Conservation (phyloP, 2,329 filamentous ascomycete species). For the Coniella lustricola region DNA sequence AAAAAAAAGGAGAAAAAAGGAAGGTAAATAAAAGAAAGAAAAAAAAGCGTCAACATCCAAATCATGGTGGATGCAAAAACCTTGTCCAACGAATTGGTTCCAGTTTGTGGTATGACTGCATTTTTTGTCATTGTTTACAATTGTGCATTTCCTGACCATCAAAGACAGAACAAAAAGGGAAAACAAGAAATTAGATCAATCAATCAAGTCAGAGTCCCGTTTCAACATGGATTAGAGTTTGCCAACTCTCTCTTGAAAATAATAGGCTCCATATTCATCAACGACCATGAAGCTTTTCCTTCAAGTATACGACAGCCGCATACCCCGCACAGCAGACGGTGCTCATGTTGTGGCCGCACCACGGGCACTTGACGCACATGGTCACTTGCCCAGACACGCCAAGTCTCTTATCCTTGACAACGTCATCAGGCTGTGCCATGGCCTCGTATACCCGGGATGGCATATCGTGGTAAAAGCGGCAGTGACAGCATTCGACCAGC, state of each 20-base stretch:
- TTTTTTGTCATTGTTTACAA: background rate
- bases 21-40: too few relatives aligned
- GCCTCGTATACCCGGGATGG: slow-evolving; percentile 57
- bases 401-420: slow-evolving; percentile 43
- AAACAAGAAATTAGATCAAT: too few relatives aligned
- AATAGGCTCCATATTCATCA: background rate
- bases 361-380: slow-evolving; percentile 60
- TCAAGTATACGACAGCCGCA: slow-evolving; percentile 58
- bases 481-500: slow-evolving; percentile 59
- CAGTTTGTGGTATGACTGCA: background rate
- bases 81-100: background rate
- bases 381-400: slow-evolving; percentile 51
- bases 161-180: too few relatives aligned
- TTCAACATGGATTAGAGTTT: background rate
- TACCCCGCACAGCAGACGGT: slow-evolving; percentile 63
- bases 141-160: background rate
- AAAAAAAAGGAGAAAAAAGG: background rate
- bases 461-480: slow-evolving; percentile 60
- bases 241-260: background rate
- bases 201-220: too few relatives aligned
- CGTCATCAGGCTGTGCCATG: slow-evolving; percentile 52
- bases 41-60: background rate
- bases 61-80: background rate
- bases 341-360: slow-evolving; percentile 66
- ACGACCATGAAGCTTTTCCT: slow-evolving; percentile 49